A percentile compares a stretch with the other conserved stretches of the same genome.
These are phyloP conservation scores for Xylariaceae sp. DNA, from an alignment of 2,329 filamentous ascomycete genomes.

Conservation along the genomic window DNA sequence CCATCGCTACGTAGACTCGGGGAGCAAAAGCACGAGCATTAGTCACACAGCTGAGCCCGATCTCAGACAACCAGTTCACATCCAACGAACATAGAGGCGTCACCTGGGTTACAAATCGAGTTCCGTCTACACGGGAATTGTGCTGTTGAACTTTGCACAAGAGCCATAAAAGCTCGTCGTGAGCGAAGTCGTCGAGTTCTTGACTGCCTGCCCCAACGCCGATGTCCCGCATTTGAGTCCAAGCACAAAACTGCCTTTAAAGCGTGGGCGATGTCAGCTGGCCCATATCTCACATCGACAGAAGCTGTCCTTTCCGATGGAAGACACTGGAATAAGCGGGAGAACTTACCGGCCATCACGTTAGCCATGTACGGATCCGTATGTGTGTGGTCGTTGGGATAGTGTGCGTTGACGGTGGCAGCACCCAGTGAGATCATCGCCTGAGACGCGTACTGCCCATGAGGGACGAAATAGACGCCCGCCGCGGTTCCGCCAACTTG, in stretches of 20 bases:
- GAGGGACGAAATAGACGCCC: slow-evolving; percentile 54
- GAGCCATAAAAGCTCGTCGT: slow-evolving; percentile 24
- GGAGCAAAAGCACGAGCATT: too few relatives aligned
- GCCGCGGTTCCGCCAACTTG: slow-evolving; percentile 30
- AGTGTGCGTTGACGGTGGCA: slow-evolving; percentile 46
- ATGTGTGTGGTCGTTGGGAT: slow-evolving; percentile 60
- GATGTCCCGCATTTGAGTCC: slow-evolving; percentile 46
- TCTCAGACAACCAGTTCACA: too few relatives aligned
- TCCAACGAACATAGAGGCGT: too few relatives aligned
- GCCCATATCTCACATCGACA: too few relatives aligned
- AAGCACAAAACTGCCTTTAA: slow-evolving; percentile 30
- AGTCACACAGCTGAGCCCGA: too few relatives aligned
- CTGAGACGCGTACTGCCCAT: slow-evolving; percentile 54
- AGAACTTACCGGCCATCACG: slow-evolving; percentile 51
- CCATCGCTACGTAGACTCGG: too few relatives aligned
- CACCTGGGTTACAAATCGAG: too few relatives aligned
- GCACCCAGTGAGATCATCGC: slow-evolving; percentile 47
- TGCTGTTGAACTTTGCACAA: slow-evolving; percentile 26
- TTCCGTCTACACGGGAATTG: slow-evolving; percentile 18
- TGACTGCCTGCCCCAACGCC: slow-evolving; percentile 30
- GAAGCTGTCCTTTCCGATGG: neutral
- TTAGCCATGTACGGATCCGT: slow-evolving; percentile 53
- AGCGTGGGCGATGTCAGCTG: neutral
- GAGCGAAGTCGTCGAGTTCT: slow-evolving; percentile 29
- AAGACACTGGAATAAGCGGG: neutral